Percentiles rank a stretch among this genome's conserved stretches.
Evolutionary conservation across 164 flowering plant species (phyloP).

Genomic region (Magnolia kwangsiensis): DNA sequence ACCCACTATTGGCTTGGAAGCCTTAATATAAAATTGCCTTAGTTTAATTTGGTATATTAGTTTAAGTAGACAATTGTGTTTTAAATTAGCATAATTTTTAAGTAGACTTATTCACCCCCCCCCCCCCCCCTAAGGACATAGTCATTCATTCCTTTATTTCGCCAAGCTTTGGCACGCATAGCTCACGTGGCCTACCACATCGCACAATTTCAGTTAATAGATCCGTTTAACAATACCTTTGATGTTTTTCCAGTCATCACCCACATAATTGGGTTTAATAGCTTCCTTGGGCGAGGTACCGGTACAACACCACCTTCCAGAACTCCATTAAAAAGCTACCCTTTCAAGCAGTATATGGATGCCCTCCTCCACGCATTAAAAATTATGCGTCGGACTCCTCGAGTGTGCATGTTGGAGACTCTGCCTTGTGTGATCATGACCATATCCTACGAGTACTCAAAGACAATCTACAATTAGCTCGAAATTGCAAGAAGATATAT

Average conservation of each 20-base stretch:
- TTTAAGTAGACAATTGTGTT: too few species aligned
- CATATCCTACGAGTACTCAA: not conserved
- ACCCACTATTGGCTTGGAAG: too few species aligned
- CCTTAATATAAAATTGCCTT: too few species aligned
- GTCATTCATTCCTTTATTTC: too few species aligned
- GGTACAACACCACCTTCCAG: slow-evolving; percentile 3
- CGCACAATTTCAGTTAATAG: not conserved
- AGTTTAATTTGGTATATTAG: too few species aligned
- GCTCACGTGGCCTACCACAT: too few species aligned
- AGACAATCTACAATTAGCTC: not conserved
- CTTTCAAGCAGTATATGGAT: slow-evolving; percentile 5
- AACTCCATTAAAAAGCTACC: slow-evolving; percentile 7
- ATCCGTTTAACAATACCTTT: not conserved
- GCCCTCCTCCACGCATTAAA: slow-evolving; percentile 2
- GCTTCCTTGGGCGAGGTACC: slow-evolving; percentile 11
- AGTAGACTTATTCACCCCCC: too few species aligned
- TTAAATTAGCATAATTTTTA: too few species aligned
- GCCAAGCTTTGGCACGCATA: too few species aligned
- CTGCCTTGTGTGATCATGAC: not conserved
- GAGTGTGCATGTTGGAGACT: not conserved
- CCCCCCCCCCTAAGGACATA: too few species aligned
- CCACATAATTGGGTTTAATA: slow-evolving; percentile 8
- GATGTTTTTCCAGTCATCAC: slow-evolving; percentile 3
- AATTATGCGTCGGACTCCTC: slow-evolving; percentile 1
- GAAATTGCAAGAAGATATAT: not conserved